Evolutionary conservation across 1,284 basidiomycete genomes (phyloP), one percentile per base, ranked within the genome.

Genomic region (Leccinum proximum): DNA sequence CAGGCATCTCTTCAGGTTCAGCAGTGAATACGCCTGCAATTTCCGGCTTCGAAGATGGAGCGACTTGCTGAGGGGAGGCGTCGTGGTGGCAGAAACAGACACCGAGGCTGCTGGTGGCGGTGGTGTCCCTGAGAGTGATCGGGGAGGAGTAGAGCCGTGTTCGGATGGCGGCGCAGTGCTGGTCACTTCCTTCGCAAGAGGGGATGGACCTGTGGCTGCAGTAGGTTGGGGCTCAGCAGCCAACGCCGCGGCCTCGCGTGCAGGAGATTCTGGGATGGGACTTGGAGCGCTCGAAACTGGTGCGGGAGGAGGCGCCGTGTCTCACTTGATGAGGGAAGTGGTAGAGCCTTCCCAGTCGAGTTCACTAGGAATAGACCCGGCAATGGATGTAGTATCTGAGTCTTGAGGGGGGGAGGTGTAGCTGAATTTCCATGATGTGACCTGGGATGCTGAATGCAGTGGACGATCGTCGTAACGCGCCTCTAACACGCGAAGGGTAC

Each of bases 251-350:
- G 76, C 78, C 68, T 84, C 83, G 18, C 82, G 78, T 10, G 77
- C 78, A 35, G 86, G 85, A 1, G 84, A 86, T 68, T 86, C 84
- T 1, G 81, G 77, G 64, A 86, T 86, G 7, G 86, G 84, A 63
- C 81, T 85, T 10, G 80, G 79, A 26, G 76, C 62, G 35, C 66
- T 71, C 59, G 67, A 72, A 54, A 64, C 63, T 22, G 72, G 53
- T n/a, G 42, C 62, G 26, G 16, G 59, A 16, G 65, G 66, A 35
- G 72, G 67, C 2, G 69, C 67, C 33, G 73, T 73, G 42, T 77
- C 68, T 6, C 76, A 68, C 66, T 67, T 72, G 57, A 67, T 68
- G 26, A 77, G 66, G 30, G 74, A 77, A 1, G 68, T 50, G 2
- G 68, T 65, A 26, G 76, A 77, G 18, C 65, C 68, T 62, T 77